phyloP scores from a whole-genome alignment of 805 yeast species.

The Lachancea meyersii region DNA sequence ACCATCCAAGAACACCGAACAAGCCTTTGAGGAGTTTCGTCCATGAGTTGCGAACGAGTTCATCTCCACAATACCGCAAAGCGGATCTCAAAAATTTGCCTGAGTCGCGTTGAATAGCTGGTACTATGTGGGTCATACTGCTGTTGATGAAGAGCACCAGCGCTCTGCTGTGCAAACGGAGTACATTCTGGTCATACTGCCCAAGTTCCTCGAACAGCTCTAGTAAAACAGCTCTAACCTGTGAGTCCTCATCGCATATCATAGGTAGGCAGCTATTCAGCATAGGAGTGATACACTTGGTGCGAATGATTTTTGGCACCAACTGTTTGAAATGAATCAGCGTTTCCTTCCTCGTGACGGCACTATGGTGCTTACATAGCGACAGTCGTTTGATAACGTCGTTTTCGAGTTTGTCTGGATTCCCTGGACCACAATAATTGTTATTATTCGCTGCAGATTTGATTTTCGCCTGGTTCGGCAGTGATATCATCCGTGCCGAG shows the following conservation, averaged over 20 bases:
- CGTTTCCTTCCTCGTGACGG: conserved; percentile 66
- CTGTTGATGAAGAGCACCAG: conserved; percentile 72
- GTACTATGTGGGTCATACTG: conserved; percentile 88
- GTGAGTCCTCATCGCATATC: conserved; percentile 50
- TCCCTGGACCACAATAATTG: conserved; percentile 8
- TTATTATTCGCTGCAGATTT: conserved; percentile 7
- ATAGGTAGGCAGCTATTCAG: conserved; percentile 29
- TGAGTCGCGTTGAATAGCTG: conserved; percentile 69
- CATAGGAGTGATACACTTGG: conserved; percentile 28
- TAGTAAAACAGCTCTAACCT: conserved; percentile 56
- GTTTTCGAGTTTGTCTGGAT: conserved; percentile 29
- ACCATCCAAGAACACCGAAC: conserved; percentile 72
- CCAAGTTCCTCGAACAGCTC: conserved; percentile 45
- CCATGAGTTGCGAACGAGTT: conserved; percentile 59
- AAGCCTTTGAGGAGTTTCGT: conserved; percentile 60
- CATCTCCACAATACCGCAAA: conserved; percentile 47
- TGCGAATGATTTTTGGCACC: conserved; percentile 40
- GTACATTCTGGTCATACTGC: conserved; percentile 44
- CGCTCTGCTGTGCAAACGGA: conserved; percentile 54
- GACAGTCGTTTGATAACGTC: conserved; percentile 59
- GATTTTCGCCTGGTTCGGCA: conserved; percentile 28
- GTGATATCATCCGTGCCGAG: conserved; percentile 46
- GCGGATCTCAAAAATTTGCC: conserved; percentile 59
- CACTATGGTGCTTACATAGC: conserved; percentile 67
- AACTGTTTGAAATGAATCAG: conserved; percentile 46